Evolutionary conservation across 495 filamentous ascomycete genomes (phyloP).

Genomic region (Pyrenopolyporus hunteri): DNA sequence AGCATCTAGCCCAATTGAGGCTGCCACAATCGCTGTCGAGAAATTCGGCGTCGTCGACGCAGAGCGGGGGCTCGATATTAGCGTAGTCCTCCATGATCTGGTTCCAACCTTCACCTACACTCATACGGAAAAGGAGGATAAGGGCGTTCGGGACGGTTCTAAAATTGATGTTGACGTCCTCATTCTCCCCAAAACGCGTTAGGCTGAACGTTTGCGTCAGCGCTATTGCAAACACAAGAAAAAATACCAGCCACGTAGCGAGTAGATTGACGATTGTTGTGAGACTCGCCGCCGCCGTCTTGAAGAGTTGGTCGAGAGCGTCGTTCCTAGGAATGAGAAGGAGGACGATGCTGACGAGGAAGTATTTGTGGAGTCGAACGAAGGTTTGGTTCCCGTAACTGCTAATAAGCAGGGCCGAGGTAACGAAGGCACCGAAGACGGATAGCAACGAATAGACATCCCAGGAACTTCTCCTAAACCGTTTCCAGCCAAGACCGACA

Average conservation of each 20-base stretch:
- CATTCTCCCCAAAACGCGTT: conserved; percentile 78
- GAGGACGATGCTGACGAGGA: conserved; percentile 87
- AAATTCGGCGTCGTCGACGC: conserved; percentile 69
- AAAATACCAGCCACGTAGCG: conserved; percentile 96
- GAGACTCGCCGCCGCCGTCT: conserved; percentile 95
- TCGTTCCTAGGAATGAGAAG: conserved; percentile 96
- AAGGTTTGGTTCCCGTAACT: conserved; percentile 63
- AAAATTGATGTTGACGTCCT: conserved; percentile 87
- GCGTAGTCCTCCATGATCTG: conserved; percentile 96
- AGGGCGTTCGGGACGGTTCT: conserved; percentile 90
- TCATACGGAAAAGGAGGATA: conserved; percentile 91
- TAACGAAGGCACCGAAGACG: conserved; percentile 84
- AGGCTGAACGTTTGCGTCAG: conserved; percentile 96
- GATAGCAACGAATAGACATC: conserved; percentile 86
- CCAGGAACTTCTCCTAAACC: conserved; percentile 94
- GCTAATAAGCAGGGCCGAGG: conserved; percentile 70
- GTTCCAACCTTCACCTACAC: conserved; percentile 96
- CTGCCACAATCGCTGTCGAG: conserved; percentile 94
- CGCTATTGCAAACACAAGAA: conserved; percentile 94
- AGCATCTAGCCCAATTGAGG: conserved; percentile 77
- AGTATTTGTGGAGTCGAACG: conserved; percentile 85
- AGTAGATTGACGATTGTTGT: conserved; percentile 89
- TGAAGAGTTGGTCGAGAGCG: conserved; percentile 97
- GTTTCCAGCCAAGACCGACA: conserved; percentile 87
- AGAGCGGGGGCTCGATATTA: conserved; percentile 73